Base-by-base conservation (phyloP, 1,139 yeast genomes). In the Sugiyamaella xylanicola region DNA sequence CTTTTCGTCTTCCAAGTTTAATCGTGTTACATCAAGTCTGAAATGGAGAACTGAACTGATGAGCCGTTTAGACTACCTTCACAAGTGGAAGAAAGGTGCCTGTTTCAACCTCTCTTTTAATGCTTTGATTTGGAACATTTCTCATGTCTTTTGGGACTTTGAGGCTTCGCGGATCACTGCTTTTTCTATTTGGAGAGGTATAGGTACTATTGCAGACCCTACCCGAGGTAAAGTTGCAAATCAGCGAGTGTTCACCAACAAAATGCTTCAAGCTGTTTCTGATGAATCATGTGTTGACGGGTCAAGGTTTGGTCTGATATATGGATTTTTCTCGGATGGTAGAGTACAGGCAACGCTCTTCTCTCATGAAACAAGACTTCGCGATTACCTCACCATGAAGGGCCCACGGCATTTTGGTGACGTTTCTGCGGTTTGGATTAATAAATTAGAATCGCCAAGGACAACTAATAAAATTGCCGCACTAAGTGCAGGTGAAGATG, bases 31-130 rank as follows among this genome's bases (percentile, higher is more conserved):
- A 20, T 55, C 65, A 29, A 61, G 68, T 41, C 50, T 62, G 36
- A 59, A 59, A 40, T 71, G 74, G 74, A 63, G 72, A 27, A 59
- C 65, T 4, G 74, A 71, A 60, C 59, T 65, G 15, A 57, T 68
- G 40, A 48, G 58, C 4, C 65, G 74, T 7, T 56, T 61, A 21
- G 65, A 63, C 41, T 62, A 63, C 21, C 58, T 71, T 46, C 62
- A 65, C 25, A 61, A 61, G 47, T 71, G 74, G 74, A 61, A 62
- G 11, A 63, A 63, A 50, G 66, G 65, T 35, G 60, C 58, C 19
- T 62, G 63, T 43, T 60, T 60, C 15, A 70, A 69, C 52, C 55
- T 69, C n/a, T 66, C 72, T 2, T 67, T 67, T 54, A 67, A 65
- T 49, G 60, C 68, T 7, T 56, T 61, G 15, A 56, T 71, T 20